These are phyloP conservation scores for Plenodomus lindquistii DNA, from an alignment of 2,329 filamentous ascomycete genomes.

Conservation along the genomic window DNA sequence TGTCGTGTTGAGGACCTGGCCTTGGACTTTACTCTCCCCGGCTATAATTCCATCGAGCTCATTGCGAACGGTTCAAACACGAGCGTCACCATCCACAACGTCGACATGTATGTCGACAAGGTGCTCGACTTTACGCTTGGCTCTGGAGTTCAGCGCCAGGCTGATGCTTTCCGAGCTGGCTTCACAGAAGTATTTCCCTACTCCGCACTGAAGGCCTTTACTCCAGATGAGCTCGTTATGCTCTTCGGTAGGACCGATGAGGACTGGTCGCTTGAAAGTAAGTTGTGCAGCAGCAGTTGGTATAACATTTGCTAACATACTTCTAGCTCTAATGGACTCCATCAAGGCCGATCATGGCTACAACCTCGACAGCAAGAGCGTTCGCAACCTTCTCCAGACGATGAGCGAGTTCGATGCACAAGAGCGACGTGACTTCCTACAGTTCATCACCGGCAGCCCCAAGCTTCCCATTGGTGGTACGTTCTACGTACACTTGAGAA, in stretches of 20 bases:
- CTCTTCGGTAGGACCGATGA: constrained; percentile 92
- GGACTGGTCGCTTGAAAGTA: constrained; percentile 97
- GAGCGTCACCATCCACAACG: constrained; percentile 84
- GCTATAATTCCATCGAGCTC: constrained; percentile 82
- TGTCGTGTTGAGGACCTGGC: constrained; percentile 83
- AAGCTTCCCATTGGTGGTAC: constrained; percentile 97
- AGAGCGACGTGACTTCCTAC: constrained; percentile 88
- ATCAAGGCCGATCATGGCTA: constrained; percentile 98
- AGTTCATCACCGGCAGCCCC: constrained; percentile 96
- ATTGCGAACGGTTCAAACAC: constrained; percentile 73
- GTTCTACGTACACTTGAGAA: constrained; percentile 25
- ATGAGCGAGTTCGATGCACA: constrained; percentile 83
- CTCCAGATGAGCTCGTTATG: constrained; percentile 90
- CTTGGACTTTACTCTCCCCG: constrained; percentile 92
- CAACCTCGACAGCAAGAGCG: constrained; percentile 97
- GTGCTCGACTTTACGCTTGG: constrained; percentile 92
- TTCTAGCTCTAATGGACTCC: constrained; percentile 86
- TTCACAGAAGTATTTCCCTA: constrained; percentile 98
- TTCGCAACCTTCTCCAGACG: constrained; percentile 87
- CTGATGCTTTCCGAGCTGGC: constrained; percentile 86
- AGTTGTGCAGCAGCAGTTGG: constrained; percentile 45
- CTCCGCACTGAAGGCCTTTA: constrained; percentile 88
- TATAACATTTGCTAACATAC: constrained; percentile 29
- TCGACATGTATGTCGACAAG: constrained; percentile 83
- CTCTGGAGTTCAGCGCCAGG: constrained; percentile 82